These are phyloP conservation scores for Brasilioporus rufonigricans DNA, from an alignment of 768 basidiomycete species.

Conservation along the genomic window DNA sequence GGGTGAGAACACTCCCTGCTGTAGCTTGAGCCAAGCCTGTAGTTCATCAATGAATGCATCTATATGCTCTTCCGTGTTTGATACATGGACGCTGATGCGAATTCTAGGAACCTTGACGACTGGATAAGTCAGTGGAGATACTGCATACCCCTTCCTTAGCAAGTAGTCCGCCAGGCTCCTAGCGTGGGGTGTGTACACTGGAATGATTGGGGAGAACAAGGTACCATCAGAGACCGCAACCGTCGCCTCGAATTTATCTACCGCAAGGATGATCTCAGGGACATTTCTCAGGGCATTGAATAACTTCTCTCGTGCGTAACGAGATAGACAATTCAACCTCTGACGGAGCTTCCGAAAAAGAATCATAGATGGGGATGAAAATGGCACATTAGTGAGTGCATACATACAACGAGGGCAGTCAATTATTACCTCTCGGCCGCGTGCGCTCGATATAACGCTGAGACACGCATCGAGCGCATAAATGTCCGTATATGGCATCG, in stretches of 20 bases:
- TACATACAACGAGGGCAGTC: too few relatives aligned
- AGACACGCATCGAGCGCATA: constrained; percentile 44
- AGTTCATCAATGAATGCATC: constrained; percentile 8
- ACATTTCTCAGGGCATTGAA: constrained; percentile 1
- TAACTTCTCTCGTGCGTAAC: constrained; percentile 14
- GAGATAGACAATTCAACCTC: not conserved
- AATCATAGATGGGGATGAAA: not conserved
- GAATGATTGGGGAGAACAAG: constrained; percentile 19
- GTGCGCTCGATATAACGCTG: constrained; percentile 9
- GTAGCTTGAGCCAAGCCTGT: constrained; percentile 10
- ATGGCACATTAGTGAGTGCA: not conserved
- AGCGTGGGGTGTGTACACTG: constrained; percentile 14
- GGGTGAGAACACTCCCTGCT: not conserved
- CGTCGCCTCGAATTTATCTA: not conserved
- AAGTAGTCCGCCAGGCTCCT: constrained; percentile 14
- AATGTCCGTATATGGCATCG: constrained; percentile 19
- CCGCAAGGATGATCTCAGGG: constrained; percentile 5
- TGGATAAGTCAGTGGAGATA: constrained; percentile 10
- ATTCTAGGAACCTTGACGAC: constrained; percentile 16
- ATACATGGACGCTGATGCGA: constrained; percentile 16
- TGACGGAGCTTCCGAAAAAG: constrained; percentile 24
- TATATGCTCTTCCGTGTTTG: constrained; percentile 19
- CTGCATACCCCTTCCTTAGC: constrained; percentile 13
- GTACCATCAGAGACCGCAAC: not conserved
- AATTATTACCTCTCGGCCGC: constrained; percentile 24